Base-by-base conservation (phyloP, 805 yeast genomes). In the Hermanozyma aechmeae region DNA sequence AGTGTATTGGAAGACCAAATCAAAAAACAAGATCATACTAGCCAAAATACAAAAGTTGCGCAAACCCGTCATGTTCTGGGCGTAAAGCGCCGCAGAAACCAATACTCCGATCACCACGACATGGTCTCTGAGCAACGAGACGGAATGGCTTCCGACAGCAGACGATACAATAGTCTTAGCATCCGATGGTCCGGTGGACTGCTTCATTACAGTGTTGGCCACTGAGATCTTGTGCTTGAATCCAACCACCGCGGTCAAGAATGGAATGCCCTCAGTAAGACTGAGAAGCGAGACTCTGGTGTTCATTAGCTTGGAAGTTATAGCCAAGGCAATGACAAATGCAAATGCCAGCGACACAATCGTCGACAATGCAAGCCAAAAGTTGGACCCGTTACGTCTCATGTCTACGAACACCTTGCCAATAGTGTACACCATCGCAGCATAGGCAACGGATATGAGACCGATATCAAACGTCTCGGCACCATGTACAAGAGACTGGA, bases 251-350 rank as follows among this genome's bases (percentile, higher is more conserved):
- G 94, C 85, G 14, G 89, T 94, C 47, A 89, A 69, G 55, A 89
- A 89, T 14, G 98, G 98, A 26, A 89, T 58, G 19, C 96, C 96
- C 58, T 89, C 96, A 33, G 86, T 73, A 40, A 89, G 64, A 31
- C 83, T 74, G 31, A 82, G 61, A 31, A 84, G 62, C 6, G 94
- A 76, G 18, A 89, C 77, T 28, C 69, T 70, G 26, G 73, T 58
- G 20, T 73, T 70, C 27, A 81, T 57, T 17, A 72, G 46, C 32
- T 68, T 65, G 19, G 73, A 69, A 6, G 82, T 66, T 28, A 79
- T 59, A 35, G 73, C 74, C 34, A 62, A 50, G 2, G 96, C 95
- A 40, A 82, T 72, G 33, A 85, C 60, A 45, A 92, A 80, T 3
- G 95, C 94, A 57, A 82, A 80, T 15, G 79, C 71, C 3, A 95